Evolutionary conservation across 805 yeast genomes (phyloP).

Genomic region (Komagataella phaffii): DNA sequence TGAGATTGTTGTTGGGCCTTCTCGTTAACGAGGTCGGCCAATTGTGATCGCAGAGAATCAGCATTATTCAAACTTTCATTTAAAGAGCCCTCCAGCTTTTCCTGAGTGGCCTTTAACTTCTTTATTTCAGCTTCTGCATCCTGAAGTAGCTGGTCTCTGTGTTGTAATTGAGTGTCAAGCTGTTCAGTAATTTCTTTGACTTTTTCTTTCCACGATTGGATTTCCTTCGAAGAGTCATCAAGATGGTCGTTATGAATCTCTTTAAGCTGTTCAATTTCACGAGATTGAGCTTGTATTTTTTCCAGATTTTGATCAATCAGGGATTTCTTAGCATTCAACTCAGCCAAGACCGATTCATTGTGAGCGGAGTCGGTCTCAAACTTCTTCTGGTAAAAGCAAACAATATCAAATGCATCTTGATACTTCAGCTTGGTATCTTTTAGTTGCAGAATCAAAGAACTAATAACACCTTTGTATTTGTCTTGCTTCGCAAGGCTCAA

Average conservation of each 20-base stretch:
- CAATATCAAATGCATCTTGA: neutral
- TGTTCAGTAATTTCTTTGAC: neutral
- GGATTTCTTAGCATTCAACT: neutral
- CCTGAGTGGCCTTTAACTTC: neutral
- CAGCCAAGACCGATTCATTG: neutral
- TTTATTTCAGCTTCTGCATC: neutral
- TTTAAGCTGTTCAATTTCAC: conserved; percentile 1
- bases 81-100: neutral
- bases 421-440: neutral
- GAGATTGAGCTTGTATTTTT: neutral
- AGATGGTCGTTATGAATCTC: neutral
- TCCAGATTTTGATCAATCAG: neutral
- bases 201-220: neutral
- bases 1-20: conserved; percentile 1
- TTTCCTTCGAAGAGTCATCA: neutral
- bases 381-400: neutral
- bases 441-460: neutral
- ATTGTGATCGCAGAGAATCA: neutral
- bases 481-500: neutral
- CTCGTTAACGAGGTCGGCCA: neutral
- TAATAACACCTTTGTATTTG: neutral
- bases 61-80: neutral
- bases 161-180: neutral
- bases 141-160: neutral
- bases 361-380: neutral